These are phyloP conservation scores for Knoxia roxburghii DNA, from an alignment of 257 asterid species.

Conservation along the genomic window DNA sequence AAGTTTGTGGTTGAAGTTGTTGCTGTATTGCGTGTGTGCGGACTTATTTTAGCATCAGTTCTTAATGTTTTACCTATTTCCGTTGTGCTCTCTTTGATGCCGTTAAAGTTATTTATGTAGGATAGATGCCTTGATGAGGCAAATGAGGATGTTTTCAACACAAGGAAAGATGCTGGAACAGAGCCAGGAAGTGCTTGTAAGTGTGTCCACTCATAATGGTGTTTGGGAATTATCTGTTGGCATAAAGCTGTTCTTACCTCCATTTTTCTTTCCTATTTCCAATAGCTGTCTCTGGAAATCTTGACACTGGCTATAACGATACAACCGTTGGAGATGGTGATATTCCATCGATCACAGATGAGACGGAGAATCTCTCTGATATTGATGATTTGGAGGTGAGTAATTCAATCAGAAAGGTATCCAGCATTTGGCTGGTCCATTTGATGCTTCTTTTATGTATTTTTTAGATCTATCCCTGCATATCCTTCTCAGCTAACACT, in stretches of 20 bases:
- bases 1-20: constrained; percentile 1
- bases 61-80: background rate
- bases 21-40: too few species aligned
- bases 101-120: constrained; percentile 1
- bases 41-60: background rate
- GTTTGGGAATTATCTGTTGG: background rate
- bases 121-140: constrained; percentile 12
- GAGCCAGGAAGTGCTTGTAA: constrained; percentile 12
- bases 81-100: background rate
- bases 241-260: background rate
- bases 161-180: background rate
- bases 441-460: constrained; percentile 1
- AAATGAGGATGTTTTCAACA: background rate
- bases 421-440: background rate
- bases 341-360: constrained; percentile 24
- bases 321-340: background rate
- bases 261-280: background rate
- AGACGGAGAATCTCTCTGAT: constrained; percentile 69
- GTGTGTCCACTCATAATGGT: background rate
- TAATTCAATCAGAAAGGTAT: background rate
- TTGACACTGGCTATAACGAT: constrained; percentile 3
- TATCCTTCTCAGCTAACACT: background rate
- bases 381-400: constrained; percentile 76
- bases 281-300: constrained; percentile 5
- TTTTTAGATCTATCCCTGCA: background rate